phyloP scores from a whole-genome alignment of 2,329 filamentous ascomycete genomes.

The Ceratocystis cacaofunesta region DNA sequence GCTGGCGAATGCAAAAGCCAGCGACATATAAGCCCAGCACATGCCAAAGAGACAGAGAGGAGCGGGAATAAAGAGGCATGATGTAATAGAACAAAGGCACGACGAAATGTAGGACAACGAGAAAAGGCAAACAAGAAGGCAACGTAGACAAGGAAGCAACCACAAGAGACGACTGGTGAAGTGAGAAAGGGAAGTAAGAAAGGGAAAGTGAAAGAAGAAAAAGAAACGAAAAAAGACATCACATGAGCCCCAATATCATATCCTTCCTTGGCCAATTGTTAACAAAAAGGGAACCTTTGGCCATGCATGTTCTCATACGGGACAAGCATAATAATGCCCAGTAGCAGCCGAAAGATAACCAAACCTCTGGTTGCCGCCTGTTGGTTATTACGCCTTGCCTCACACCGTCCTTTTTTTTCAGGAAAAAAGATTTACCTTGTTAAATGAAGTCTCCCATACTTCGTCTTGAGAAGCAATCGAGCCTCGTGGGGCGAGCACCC shows the following conservation, averaged over 20 bases:
- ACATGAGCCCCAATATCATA: slow-evolving; percentile 5
- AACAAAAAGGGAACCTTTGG: not conserved
- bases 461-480: not conserved
- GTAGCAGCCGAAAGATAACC: not conserved
- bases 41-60: not conserved
- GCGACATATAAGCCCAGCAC: not conserved
- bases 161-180: slow-evolving; percentile 1
- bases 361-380: not conserved
- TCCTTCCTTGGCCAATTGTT: not conserved
- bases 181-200: not conserved
- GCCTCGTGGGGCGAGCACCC: not conserved
- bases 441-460: not conserved
- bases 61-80: not conserved
- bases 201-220: not conserved
- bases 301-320: not conserved
- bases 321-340: not conserved
- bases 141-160: not conserved
- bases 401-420: not conserved
- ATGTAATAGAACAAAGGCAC: slow-evolving; percentile 4
- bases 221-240: not conserved
- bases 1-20: not conserved
- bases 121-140: slow-evolving; percentile 3
- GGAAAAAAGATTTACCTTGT: not conserved
- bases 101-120: not conserved
- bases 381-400: not conserved